Evolutionary conservation across 768 basidiomycete species (phyloP).

Genomic region (Clathrus columnatus): DNA sequence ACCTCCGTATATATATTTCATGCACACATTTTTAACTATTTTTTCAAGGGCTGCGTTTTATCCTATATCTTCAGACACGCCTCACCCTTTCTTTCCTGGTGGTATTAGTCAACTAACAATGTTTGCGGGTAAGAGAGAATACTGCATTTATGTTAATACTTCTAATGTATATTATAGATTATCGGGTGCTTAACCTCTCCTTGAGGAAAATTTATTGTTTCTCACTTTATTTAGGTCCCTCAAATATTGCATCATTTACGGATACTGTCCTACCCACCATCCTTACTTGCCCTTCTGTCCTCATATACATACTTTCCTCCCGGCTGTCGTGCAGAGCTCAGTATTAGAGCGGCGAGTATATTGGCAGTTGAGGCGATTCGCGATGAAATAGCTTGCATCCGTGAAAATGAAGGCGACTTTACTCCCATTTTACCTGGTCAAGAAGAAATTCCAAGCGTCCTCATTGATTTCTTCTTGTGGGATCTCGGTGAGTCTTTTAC

Average conservation of each 20-base stretch:
- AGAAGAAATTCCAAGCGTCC: constrained; percentile 52
- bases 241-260: constrained; percentile 82
- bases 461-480: constrained; percentile 91
- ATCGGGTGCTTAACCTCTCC: constrained; percentile 12
- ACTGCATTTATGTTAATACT: background rate
- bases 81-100: constrained; percentile 70
- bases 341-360: constrained; percentile 72
- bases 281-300: constrained; percentile 44
- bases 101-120: constrained; percentile 71
- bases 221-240: constrained; percentile 49
- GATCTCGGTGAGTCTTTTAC: constrained; percentile 39
- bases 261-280: constrained; percentile 62
- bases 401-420: constrained; percentile 21
- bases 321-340: constrained; percentile 65
- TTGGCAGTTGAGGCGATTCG: constrained; percentile 69
- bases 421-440: constrained; percentile 18
- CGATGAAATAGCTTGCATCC: constrained; percentile 37
- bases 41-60: constrained; percentile 71
- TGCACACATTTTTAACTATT: background rate
- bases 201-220: background rate
- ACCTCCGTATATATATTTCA: background rate
- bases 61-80: constrained; percentile 23
- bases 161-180: background rate
- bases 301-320: constrained; percentile 36
- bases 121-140: constrained; percentile 72